phyloP scores from a whole-genome alignment of 2,329 filamentous ascomycete genomes.

The Ceratocystis destructans region DNA sequence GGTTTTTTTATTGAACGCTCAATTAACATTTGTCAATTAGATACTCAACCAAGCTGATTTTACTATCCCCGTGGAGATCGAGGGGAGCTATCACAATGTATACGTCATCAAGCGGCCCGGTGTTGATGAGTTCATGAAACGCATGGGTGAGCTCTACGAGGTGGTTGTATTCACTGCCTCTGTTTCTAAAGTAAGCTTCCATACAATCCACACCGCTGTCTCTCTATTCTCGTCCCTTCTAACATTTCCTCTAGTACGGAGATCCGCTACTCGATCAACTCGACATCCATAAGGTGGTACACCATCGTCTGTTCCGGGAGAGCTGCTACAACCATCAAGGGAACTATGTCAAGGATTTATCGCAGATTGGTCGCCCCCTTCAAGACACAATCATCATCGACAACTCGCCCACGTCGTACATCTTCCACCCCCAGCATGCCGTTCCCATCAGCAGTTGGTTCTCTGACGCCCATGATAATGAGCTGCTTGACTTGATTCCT shows the following conservation, averaged over 20 bases:
- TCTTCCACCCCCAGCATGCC: conserved; percentile 97
- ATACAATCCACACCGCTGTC: not conserved
- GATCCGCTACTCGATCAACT: conserved; percentile 92
- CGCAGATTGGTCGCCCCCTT: conserved; percentile 87
- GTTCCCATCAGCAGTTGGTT: conserved; percentile 99
- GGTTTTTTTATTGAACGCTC: conserved; percentile 12
- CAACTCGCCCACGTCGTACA: conserved; percentile 97
- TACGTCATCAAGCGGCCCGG: conserved; percentile 99
- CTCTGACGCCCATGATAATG: conserved; percentile 97
- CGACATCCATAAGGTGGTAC: conserved; percentile 92
- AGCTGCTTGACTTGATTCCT: conserved; percentile 90
- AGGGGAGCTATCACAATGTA: conserved; percentile 97
- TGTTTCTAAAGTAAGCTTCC: conserved; percentile 66
- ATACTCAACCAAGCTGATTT: conserved; percentile 97
- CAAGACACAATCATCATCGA: conserved; percentile 99
- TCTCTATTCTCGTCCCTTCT: conserved; percentile 23
- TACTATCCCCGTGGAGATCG: conserved; percentile 96
- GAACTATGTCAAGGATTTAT: conserved; percentile 98
- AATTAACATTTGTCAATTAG: conserved; percentile 32
- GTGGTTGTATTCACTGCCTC: conserved; percentile 98
- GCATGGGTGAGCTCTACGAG: conserved; percentile 93
- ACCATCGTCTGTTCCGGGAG: conserved; percentile 91
- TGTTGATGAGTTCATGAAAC: conserved; percentile 97
- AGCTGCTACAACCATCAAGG: conserved; percentile 99
- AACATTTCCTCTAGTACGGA: conserved; percentile 53